Percentiles rank a stretch among this genome's conserved stretches.
Conservation (phyloP, 768 basidiomycete species). For the Lactifluus pinguis region DNA sequence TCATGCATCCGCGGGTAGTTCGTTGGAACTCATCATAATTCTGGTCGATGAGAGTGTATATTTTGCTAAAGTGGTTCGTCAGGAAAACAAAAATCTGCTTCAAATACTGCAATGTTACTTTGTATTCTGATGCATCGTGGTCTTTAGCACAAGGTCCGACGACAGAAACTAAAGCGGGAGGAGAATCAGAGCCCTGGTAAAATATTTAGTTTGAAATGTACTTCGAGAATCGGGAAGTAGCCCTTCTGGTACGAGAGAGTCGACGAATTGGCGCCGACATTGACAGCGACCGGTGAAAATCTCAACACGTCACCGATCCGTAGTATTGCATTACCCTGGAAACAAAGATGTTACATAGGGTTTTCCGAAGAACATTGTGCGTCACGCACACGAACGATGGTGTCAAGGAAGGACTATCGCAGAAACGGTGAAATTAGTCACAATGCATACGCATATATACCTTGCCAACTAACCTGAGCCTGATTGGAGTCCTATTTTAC, state of each 20-base stretch:
- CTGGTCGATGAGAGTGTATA: slow-evolving; percentile 23
- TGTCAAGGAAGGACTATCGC: slow-evolving; percentile 23
- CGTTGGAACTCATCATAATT: slow-evolving; percentile 23
- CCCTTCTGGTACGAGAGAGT: slow-evolving; percentile 28
- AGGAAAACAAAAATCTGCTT: background rate
- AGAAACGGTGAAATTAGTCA: background rate
- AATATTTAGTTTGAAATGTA: slow-evolving; percentile 1
- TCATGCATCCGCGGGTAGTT: slow-evolving; percentile 20
- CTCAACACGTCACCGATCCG: slow-evolving; percentile 28
- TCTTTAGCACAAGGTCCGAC: slow-evolving; percentile 26
- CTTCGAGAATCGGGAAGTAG: slow-evolving; percentile 27
- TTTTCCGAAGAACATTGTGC: background rate
- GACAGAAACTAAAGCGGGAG: slow-evolving; percentile 24
- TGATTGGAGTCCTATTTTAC: slow-evolving; percentile 21
- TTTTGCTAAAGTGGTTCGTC: slow-evolving; percentile 6
- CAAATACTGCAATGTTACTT: slow-evolving; percentile 18
- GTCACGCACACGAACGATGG: slow-evolving; percentile 17
- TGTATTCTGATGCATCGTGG: slow-evolving; percentile 25
- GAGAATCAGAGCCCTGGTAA: background rate
- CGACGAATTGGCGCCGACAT: slow-evolving; percentile 5
- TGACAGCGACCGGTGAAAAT: slow-evolving; percentile 19
- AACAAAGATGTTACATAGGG: background rate
- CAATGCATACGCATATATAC: background rate
- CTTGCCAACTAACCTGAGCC: slow-evolving; percentile 22
- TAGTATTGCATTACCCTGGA: slow-evolving; percentile 23